Base-by-base conservation (phyloP, 2,329 filamentous ascomycete genomes). In the Cladophialophora bantiana region DNA sequence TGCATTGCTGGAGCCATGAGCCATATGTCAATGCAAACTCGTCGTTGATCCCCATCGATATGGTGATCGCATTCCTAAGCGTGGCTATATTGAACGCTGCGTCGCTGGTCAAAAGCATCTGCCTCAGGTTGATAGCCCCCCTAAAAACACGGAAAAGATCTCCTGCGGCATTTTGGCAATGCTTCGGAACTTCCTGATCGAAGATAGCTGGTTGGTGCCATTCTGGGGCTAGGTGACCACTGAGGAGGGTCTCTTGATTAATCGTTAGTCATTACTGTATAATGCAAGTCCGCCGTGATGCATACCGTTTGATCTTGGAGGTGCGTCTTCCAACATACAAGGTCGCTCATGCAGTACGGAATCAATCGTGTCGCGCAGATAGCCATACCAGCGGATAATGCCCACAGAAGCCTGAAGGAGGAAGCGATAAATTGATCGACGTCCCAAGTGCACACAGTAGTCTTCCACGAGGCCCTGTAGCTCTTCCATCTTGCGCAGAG, bases 91-190 rank as follows among this genome's bases (percentile, higher is more conserved):
- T 59, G 7, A 48, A 26, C 2, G 38, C 3, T 6, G 58, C 26
- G 45, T 31, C 13, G 9, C 36, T 26, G 15, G 34, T 32, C 12
- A 58, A 34, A 32, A 59, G 50, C 10, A 54, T 53, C 20, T 68
- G 56, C 36, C 59, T 38, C 7, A 68, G 62, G 26, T 55, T 40
- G 48, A 55, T 59, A 2, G 62, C 31, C 20, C 59, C 56, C 31
- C 66, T 58, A 13, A 62, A 68, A n/a, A 65, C 31, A 48, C 64
- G 66, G 18, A 68, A 68, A 36, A 68, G 62, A 40, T 68, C 66
- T 12, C 66, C 66, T 20, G 66, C 58, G 4, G 66, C 66, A 42
- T 62, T 62, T 10, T 65, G 62, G 32, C 62, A 68, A 42, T 50
- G 42, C 35, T 35, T 32, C 15, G 66, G 52, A 6, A 68, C 66